Base-by-base conservation (phyloP, 2,329 filamentous ascomycete species). In the Aureobasidium namibiae region DNA sequence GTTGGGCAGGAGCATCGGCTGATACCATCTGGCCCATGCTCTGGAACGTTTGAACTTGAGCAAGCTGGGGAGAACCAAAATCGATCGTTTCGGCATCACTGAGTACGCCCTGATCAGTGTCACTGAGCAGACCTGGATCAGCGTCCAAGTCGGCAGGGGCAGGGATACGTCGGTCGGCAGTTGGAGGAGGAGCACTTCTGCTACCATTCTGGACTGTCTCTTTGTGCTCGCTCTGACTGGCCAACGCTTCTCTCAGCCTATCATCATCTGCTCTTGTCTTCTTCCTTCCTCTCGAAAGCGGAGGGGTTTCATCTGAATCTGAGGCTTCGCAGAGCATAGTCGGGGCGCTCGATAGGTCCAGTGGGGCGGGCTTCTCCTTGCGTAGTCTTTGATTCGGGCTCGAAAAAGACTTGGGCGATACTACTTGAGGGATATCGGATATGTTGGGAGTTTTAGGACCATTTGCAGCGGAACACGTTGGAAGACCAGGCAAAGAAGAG, bases 211-310 rank as follows among this genome's bases (percentile, higher is more conserved):
- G 75, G 71, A 88, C 91, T 61, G 87, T 81, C 29, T 81, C 79
- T 82, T 66, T 91, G 85, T 67, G 84, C 80, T 48, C 82, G 70
- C 24, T 23, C 16, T 52, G 33, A 21, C 29, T 29, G 1, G 82
- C 83, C n/a, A 85, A 72, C 14, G 84, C 78, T 68, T 92, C 89
- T 49, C 92, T 84, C 58, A 90, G 82, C 58, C 81, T 80, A 65
- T 96, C 90, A 67, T 96, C 92, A 62, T 96, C 90, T 70, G 92
- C 90, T 56, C 92, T 82, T 2, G 91, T 96, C 72, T 88, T 90
- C 65, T 90, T 81, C 61, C 91, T 83, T 9, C 91, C 92, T 62
- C 92, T 57, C 2, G 41, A 46, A 1, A 57, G 33, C 16, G 41
- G 54, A 23, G 54, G 54, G 4, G 39, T 36, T 21, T 57, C 41